Evolutionary conservation across 768 basidiomycete species (phyloP).

Genomic region (Xerocomus spinulosus): DNA sequence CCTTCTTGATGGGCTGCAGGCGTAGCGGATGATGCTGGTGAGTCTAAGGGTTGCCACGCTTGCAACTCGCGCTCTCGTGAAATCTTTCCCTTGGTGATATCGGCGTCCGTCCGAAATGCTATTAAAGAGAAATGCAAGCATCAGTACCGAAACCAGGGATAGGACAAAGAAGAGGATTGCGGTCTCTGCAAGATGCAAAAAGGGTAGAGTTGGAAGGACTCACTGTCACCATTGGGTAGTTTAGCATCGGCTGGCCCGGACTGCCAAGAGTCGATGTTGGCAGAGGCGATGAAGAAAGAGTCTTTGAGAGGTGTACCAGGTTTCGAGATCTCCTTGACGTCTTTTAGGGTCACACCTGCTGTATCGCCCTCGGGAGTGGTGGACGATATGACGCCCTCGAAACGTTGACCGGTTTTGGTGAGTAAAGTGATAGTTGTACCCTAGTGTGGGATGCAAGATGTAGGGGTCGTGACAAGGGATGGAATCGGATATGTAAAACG

Average conservation of each 20-base stretch:
- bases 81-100: conserved; percentile 58
- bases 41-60: conserved; percentile 58
- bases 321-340: conserved; percentile 67
- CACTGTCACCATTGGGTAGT: conserved; percentile 67
- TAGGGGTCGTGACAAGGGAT: conserved; percentile 9
- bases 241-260: conserved; percentile 72
- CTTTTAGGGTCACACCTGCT: conserved; percentile 67
- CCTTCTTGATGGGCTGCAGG: conserved; percentile 25
- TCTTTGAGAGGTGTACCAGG: conserved; percentile 71
- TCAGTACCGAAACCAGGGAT: conserved; percentile 11
- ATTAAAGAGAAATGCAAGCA: conserved; percentile 7
- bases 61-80: conserved; percentile 74
- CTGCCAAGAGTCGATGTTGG: conserved; percentile 69
- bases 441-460: conserved; percentile 34
- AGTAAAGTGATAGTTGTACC: conserved; percentile 75
- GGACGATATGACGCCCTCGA: conserved; percentile 66
- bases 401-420: conserved; percentile 67
- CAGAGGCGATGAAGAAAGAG: conserved; percentile 59
- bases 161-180: not conserved
- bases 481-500: conserved; percentile 30
- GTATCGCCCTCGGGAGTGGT: conserved; percentile 63
- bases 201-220: conserved; percentile 28
- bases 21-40: conserved; percentile 29
- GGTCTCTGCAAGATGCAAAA: not conserved
- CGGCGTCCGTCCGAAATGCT: conserved; percentile 82